Evolutionary conservation across 2,329 filamentous ascomycete genomes (phyloP).

Genomic region (Pyrenochaeta sp.): DNA sequence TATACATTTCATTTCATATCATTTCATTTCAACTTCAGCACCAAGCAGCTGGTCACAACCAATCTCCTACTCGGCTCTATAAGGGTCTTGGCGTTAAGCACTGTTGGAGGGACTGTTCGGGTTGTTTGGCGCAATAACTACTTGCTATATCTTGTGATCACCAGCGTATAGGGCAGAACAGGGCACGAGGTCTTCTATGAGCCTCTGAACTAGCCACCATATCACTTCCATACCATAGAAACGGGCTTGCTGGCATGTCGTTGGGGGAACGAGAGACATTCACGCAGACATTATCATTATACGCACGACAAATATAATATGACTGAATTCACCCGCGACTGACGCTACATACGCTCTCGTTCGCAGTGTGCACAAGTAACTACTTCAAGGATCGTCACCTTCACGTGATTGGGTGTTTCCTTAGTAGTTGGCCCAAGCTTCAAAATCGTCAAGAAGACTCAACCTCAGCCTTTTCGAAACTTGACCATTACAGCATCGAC

Average conservation of each 20-base stretch:
- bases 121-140: background rate
- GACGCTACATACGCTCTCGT: background rate
- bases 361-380: background rate
- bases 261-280: background rate
- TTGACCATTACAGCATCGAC: slow-evolving; percentile 6
- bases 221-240: background rate
- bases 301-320: background rate
- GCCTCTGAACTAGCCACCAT: background rate
- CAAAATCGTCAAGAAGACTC: background rate
- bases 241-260: background rate
- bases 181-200: background rate
- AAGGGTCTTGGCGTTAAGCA: too few species aligned
- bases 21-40: too few species aligned
- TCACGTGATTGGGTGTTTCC: background rate
- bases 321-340: background rate
- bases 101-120: background rate
- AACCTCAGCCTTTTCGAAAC: background rate
- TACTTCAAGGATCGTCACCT: background rate
- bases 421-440: slow-evolving; percentile 2
- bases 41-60: too few species aligned
- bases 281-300: background rate
- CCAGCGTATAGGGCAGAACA: background rate
- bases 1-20: too few species aligned
- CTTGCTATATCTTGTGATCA: background rate
- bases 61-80: too few species aligned